Evolutionary conservation across 202 grass and related monocot species (phyloP), one percentile per base, ranked within the genome.

Genomic region (Panicum virgatum): DNA sequence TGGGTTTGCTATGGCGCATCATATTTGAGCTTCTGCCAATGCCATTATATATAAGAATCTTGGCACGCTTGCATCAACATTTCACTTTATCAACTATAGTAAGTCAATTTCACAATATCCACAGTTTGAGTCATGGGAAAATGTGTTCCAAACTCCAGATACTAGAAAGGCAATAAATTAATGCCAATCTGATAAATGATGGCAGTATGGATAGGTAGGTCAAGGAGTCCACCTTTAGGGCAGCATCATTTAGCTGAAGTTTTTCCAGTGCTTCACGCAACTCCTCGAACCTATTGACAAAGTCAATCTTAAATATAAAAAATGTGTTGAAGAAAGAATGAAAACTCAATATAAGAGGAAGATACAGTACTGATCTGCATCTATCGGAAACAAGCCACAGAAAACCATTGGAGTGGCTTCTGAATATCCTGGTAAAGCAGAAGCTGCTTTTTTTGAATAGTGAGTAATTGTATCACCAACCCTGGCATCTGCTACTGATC

Each of bases 351-450:
- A 58, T 92, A 62, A 72, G 65, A 20, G 71, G 53, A 87, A 84
- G 86, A 84, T 58, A 78, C 72, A 82, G 83, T 90, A 98, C 96
- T 95, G 96, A 72, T 98, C 96, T 47, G 90, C 92, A 80, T 98
- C 96, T 76, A 98, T 88, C 42, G 96, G 96, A 83, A 98, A 98
- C 65, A 98, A 83, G 86, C 96, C 96, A 30, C 88, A 98, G 68
- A 98, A 98, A 84, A 98, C 96, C 96, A 98, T 94, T 42, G 96
- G 92, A 68, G 92, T 95, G 72, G 90, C 90, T 89, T 98, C 82
- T 66, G 88, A 90, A 84, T 98, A 98, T 93, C 96, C 96, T 53
- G 92, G 90, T 72, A 98, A 90, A 72, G 92, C 91, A 15, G 11
- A 77, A 67, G 86, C 84, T 52, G 96, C 96, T 84, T 69, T 90